These are phyloP conservation scores for Vigna unguiculata DNA, from an alignment of 306 rosid species.

Conservation along the genomic window DNA sequence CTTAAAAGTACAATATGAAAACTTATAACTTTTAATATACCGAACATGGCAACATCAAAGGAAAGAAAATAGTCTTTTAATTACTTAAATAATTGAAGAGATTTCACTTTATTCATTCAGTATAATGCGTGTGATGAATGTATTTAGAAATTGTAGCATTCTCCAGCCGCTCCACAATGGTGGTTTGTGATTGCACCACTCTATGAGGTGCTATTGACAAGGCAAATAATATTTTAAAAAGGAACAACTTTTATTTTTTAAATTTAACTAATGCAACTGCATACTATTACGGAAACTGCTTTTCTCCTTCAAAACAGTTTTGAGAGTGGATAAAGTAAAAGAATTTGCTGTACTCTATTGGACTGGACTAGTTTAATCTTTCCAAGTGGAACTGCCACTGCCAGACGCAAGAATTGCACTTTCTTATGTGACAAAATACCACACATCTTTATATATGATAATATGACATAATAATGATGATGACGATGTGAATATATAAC, in stretches of 20 bases:
- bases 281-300: not conserved
- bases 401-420: not conserved
- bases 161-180: not conserved
- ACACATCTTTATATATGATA: not conserved
- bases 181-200: not conserved
- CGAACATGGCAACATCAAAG: not conserved
- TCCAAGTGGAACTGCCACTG: not conserved
- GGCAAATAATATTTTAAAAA: not conserved
- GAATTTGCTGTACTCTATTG: not conserved
- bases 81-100: slow-evolving; percentile 7
- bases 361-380: not conserved
- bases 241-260: not conserved
- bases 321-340: not conserved
- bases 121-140: slow-evolving; percentile 8
- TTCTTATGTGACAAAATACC: not conserved
- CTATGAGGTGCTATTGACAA: not conserved
- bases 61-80: slow-evolving; percentile 24
- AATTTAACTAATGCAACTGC: not conserved
- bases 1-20: slow-evolving; percentile 20
- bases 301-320: not conserved
- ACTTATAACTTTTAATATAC: not conserved
- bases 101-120: slow-evolving; percentile 15
- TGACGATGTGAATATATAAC: not conserved
- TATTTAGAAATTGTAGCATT: not conserved
- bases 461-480: not conserved